A percentile compares a stretch with the other conserved stretches of the same genome.
Evolutionary conservation across 768 basidiomycete genomes (phyloP).

Genomic region (Lactarius sp.): DNA sequence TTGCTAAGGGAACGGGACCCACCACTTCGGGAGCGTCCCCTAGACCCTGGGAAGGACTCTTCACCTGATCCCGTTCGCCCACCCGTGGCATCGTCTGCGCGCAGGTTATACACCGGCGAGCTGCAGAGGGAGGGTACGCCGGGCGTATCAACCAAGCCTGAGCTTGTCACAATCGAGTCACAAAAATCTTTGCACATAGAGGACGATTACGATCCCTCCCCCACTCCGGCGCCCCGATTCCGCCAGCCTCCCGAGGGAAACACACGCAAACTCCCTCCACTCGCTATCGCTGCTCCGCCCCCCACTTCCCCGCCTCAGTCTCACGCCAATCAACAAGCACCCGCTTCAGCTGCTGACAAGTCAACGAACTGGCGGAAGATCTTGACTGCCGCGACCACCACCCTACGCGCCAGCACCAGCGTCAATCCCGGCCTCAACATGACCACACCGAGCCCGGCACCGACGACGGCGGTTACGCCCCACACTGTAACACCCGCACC

Average conservation of each 20-base stretch:
- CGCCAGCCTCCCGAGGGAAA: conserved; percentile 32
- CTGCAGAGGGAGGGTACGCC: conserved; percentile 46
- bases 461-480: conserved; percentile 60
- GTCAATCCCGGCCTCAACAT: conserved; percentile 44
- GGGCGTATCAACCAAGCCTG: conserved; percentile 24
- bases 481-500: conserved; percentile 50
- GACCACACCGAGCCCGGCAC: conserved; percentile 45
- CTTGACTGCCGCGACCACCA: conserved; percentile 43
- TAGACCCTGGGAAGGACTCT: conserved; percentile 15
- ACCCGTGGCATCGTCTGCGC: conserved; percentile 32
- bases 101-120: conserved; percentile 54
- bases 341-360: conserved; percentile 28
- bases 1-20: conserved; percentile 32
- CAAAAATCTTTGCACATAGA: conserved; percentile 31
- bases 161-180: conserved; percentile 27
- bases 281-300: conserved; percentile 55
- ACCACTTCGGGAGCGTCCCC: background rate
- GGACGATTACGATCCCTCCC: conserved; percentile 42
- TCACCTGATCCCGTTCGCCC: background rate
- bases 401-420: conserved; percentile 39
- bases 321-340: conserved; percentile 27
- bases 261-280: conserved; percentile 41
- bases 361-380: conserved; percentile 36
- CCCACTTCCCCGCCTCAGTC: conserved; percentile 59
- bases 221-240: conserved; percentile 40